phyloP scores from a whole-genome alignment of 1,284 basidiomycete genomes.

The Polyporus tsugae region DNA sequence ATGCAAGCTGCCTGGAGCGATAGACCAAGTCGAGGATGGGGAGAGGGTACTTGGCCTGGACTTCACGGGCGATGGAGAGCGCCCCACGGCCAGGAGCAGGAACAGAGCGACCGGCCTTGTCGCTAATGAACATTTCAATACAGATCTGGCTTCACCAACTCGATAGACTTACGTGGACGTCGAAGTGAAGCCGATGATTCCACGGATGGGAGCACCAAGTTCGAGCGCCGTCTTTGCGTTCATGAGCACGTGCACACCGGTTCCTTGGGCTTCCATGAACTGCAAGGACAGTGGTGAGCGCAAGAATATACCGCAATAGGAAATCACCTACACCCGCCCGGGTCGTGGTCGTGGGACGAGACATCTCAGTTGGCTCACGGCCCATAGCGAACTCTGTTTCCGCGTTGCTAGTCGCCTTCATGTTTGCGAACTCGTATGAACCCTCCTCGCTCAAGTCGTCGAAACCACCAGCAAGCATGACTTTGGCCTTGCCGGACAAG shows the following conservation, averaged over 20 bases:
- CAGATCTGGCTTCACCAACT: neutral
- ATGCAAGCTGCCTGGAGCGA: constrained; percentile 89
- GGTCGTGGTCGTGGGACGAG: constrained; percentile 95
- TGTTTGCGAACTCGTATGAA: constrained; percentile 97
- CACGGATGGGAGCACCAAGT: constrained; percentile 93
- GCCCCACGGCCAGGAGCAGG: constrained; percentile 94
- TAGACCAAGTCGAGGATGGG: constrained; percentile 87
- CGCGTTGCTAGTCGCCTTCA: constrained; percentile 98
- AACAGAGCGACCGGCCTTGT: constrained; percentile 95
- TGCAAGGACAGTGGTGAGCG: constrained; percentile 39
- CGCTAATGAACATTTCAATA: constrained; percentile 53
- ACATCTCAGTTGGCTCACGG: constrained; percentile 98
- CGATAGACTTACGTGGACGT: constrained; percentile 83
- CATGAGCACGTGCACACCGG: constrained; percentile 97
- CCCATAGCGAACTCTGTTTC: constrained; percentile 98
- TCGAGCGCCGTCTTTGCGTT: constrained; percentile 95
- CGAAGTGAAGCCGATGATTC: constrained; percentile 94
- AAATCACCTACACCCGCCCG: constrained; percentile 79
- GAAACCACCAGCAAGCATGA: constrained; percentile 99
- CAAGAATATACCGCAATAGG: constrained; percentile 14
- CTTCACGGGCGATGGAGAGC: constrained; percentile 85
- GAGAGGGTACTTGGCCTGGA: constrained; percentile 76
- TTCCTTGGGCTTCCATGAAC: constrained; percentile 99
- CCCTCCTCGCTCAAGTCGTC: constrained; percentile 98
- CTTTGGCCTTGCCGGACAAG: constrained; percentile 94